phyloP scores from a whole-genome alignment of 2,329 filamentous ascomycete genomes.

The Alternaria dauci region DNA sequence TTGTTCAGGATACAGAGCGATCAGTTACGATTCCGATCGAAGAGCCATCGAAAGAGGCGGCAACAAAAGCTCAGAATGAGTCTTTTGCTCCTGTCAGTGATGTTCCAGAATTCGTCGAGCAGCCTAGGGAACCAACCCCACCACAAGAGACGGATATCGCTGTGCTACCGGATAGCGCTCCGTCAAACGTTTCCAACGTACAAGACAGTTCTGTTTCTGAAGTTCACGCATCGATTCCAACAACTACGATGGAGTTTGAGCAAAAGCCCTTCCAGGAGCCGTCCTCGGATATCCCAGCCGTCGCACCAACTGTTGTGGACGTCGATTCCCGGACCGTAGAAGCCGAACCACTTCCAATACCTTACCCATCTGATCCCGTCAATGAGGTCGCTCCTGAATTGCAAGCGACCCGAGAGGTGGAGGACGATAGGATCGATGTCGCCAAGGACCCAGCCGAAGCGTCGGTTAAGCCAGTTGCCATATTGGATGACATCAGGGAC shows the following conservation, averaged over 20 bases:
- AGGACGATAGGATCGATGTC: slow-evolving; percentile 23
- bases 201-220: slow-evolving; percentile 11
- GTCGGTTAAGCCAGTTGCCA: background rate
- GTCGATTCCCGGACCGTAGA: slow-evolving; percentile 7
- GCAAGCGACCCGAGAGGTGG: slow-evolving; percentile 5
- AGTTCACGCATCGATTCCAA: background rate
- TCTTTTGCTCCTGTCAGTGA: background rate
- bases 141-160: background rate
- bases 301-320: background rate
- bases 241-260: background rate
- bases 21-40: background rate
- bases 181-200: background rate
- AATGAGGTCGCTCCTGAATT: slow-evolving; percentile 17
- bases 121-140: background rate
- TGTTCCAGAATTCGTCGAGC: background rate
- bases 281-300: background rate
- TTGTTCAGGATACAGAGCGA: background rate
- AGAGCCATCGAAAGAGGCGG: background rate
- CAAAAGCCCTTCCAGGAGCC: background rate
- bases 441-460: slow-evolving; percentile 21
- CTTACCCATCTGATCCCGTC: background rate
- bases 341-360: slow-evolving; percentile 2
- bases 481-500: slow-evolving; percentile 11
- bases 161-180: slow-evolving; percentile 3
- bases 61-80: background rate